These are phyloP conservation scores for Torulaspora pretoriensis DNA, from an alignment of 1,139 yeast species.

Conservation along the genomic window DNA sequence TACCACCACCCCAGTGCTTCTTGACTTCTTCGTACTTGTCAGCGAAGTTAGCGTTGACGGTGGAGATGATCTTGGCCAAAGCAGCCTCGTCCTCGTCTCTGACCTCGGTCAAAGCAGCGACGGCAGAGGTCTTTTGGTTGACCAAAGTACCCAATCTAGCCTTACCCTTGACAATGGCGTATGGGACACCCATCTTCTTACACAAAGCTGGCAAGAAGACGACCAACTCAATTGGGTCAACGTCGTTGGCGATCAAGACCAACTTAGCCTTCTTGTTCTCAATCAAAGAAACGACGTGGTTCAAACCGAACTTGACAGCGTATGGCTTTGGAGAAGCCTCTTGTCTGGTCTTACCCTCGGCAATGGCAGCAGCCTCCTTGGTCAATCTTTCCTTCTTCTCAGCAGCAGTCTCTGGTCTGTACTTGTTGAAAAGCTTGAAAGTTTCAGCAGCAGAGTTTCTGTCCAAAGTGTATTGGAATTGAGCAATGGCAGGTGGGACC, in stretches of 20 bases:
- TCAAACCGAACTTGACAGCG: constrained; percentile 94
- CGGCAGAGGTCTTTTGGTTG: constrained; percentile 95
- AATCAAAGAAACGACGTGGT: constrained; percentile 93
- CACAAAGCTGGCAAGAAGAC: constrained; percentile 96
- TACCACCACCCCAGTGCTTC: constrained; percentile 99
- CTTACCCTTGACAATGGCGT: constrained; percentile 97
- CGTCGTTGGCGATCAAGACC: constrained; percentile 96
- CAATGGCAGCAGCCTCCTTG: constrained; percentile 97
- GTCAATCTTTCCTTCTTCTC: constrained; percentile 99
- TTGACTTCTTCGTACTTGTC: constrained; percentile 92
- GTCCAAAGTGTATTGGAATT: constrained; percentile 92
- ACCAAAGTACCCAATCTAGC: constrained; percentile 97
- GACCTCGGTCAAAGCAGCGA: constrained; percentile 95
- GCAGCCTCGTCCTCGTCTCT: constrained; percentile 90
- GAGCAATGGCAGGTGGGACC: constrained; percentile 98
- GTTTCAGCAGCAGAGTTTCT: constrained; percentile 97
- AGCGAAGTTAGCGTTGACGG: constrained; percentile 86
- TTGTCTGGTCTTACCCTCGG: constrained; percentile 94
- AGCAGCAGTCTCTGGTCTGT: constrained; percentile 95
- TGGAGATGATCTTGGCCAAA: constrained; percentile 84
- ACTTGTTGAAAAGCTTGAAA: constrained; percentile 94
- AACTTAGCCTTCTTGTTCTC: constrained; percentile 98
- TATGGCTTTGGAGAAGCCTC: constrained; percentile 95
- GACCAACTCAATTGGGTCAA: constrained; percentile 97
- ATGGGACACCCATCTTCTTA: constrained; percentile 99